Evolutionary conservation across 345 rosid species (phyloP).

Genomic region (Isatis tinctoria): DNA sequence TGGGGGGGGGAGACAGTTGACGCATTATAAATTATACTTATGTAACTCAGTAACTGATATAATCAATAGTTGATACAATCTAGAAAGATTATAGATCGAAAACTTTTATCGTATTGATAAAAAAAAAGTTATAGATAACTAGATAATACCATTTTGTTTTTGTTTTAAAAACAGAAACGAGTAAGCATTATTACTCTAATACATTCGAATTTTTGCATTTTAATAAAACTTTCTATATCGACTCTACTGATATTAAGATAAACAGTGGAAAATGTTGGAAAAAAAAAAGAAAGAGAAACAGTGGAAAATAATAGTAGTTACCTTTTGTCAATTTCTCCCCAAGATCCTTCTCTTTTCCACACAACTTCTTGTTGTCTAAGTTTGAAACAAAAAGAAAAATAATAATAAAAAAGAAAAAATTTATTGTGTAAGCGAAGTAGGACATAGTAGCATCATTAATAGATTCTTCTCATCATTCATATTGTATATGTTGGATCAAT

Average conservation of each 20-base stretch:
- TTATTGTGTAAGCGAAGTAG: neutral
- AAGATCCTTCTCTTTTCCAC: conserved; percentile 36
- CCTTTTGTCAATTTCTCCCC: conserved; percentile 14
- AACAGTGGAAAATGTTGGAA: too few species aligned
- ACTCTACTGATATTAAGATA: neutral
- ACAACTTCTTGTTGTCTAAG: conserved; percentile 22
- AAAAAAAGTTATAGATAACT: neutral
- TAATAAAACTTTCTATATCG: neutral
- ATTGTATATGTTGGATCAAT: too few species aligned
- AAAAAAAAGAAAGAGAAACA: too few species aligned
- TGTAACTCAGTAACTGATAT: neutral
- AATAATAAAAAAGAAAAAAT: neutral
- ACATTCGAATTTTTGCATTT: neutral
- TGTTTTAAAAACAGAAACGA: neutral
- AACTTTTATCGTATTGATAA: neutral
- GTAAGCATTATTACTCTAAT: neutral
- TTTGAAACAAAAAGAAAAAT: neutral
- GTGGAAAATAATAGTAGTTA: neutral
- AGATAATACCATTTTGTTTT: neutral
- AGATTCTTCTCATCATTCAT: neutral
- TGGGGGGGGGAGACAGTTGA: neutral
- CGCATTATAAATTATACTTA: neutral
- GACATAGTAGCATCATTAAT: neutral
- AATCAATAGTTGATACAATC: neutral
- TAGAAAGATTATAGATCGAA: neutral